Percentiles rank a stretch among this genome's conserved stretches.
These are phyloP conservation scores for Dryas octopetala DNA, from an alignment of 306 rosid genomes.

Conservation along the genomic window DNA sequence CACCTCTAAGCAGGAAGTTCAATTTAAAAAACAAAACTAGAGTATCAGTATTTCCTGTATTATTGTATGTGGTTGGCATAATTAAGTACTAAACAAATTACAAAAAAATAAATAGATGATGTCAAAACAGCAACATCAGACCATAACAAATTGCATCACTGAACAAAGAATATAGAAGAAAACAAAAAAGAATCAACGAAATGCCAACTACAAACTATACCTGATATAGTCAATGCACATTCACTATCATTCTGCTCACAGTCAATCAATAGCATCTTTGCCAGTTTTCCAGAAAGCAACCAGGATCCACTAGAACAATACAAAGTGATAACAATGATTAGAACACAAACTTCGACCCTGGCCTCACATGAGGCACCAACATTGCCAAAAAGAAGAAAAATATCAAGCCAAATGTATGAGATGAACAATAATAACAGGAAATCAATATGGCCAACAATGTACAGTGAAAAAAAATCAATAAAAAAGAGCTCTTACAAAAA, in stretches of 20 bases:
- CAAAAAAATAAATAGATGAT: not conserved
- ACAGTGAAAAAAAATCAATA: not conserved
- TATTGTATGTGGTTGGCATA: not conserved
- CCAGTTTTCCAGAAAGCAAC: constrained; percentile 80
- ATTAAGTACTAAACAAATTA: constrained; percentile 2
- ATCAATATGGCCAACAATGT: not conserved
- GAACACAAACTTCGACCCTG: not conserved
- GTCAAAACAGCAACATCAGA: constrained; percentile 1
- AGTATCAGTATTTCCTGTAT: not conserved
- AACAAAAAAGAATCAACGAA: constrained; percentile 18
- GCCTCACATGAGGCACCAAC: not conserved
- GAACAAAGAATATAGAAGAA: not conserved
- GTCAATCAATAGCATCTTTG: constrained; percentile 78
- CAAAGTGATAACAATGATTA: constrained; percentile 22
- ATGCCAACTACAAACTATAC: constrained; percentile 28
- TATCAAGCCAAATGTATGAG: not conserved
- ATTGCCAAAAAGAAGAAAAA: not conserved
- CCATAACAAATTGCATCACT: not conserved
- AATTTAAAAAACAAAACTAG: constrained; percentile 3
- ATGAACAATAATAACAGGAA: not conserved
- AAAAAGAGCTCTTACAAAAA: not conserved
- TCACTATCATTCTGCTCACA: constrained; percentile 70
- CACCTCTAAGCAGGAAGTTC: not conserved
- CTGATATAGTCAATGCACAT: constrained; percentile 68
- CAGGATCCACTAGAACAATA: constrained; percentile 65